These are phyloP conservation scores for Torulaspora maleeae DNA, from an alignment of 805 yeast genomes.

Conservation along the genomic window DNA sequence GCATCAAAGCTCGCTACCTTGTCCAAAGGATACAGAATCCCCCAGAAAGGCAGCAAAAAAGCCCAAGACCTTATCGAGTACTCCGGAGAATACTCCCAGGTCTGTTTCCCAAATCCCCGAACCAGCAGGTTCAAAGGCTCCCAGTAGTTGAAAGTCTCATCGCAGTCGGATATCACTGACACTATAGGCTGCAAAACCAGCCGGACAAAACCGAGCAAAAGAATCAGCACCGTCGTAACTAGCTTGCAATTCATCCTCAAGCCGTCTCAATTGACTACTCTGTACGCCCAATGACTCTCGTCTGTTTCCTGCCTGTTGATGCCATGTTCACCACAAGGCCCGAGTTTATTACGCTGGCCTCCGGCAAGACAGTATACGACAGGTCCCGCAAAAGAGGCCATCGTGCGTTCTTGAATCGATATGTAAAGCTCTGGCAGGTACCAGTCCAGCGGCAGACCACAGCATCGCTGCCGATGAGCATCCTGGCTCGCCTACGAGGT, in stretches of 20 bases:
- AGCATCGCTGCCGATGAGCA: neutral
- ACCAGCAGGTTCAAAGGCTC: conserved; percentile 79
- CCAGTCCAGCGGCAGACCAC: neutral
- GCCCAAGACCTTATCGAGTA: conserved; percentile 85
- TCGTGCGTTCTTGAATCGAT: neutral
- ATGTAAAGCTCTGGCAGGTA: neutral
- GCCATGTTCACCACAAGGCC: neutral
- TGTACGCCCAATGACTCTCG: neutral
- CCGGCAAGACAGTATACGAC: conserved; percentile 4
- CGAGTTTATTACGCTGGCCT: conserved; percentile 3
- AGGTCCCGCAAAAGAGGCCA: neutral
- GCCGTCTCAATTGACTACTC: neutral
- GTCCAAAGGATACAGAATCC: conserved; percentile 25
- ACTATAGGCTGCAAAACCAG: conserved; percentile 41
- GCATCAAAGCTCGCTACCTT: conserved; percentile 30
- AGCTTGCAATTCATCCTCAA: conserved; percentile 7
- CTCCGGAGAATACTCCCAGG: conserved; percentile 94
- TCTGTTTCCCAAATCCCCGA: conserved; percentile 84
- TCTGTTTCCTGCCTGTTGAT: neutral
- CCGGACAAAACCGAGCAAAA: conserved; percentile 28
- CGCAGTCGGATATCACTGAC: conserved; percentile 81
- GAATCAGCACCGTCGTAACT: conserved; percentile 15
- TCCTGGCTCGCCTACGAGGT: neutral
- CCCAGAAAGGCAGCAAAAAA: conserved; percentile 49
- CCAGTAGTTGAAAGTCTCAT: conserved; percentile 90